A percentile compares a stretch with the other conserved stretches of the same genome.
These are phyloP conservation scores for Salicornia ramosissima DNA, from an alignment of 148 eudicot genomes.

Conservation along the genomic window DNA sequence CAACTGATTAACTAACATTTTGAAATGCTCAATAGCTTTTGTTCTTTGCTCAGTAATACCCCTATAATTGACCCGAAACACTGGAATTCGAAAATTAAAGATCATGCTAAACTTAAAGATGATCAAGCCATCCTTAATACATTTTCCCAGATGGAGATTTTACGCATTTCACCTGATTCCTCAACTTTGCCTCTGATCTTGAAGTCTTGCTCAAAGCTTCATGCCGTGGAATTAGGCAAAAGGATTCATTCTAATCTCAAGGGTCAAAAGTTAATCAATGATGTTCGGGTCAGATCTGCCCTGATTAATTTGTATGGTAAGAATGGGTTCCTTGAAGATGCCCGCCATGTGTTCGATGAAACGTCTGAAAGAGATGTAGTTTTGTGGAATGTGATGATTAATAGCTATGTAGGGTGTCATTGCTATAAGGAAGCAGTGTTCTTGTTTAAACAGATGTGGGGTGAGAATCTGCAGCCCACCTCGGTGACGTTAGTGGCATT, in stretches of 20 bases:
- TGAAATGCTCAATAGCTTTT: slow-evolving; percentile 1
- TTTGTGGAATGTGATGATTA: slow-evolving; percentile 58
- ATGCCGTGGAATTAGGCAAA: slow-evolving; percentile 41
- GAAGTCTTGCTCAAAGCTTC: slow-evolving; percentile 44
- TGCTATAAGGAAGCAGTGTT: slow-evolving; percentile 32
- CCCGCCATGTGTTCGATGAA: slow-evolving; percentile 39
- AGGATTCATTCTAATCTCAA: slow-evolving; percentile 26
- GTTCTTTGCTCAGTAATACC: background rate
- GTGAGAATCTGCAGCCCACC: slow-evolving; percentile 36
- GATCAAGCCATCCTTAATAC: slow-evolving; percentile 34
- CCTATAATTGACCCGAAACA: slow-evolving; percentile 16
- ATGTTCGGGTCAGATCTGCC: slow-evolving; percentile 40
- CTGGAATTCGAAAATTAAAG: slow-evolving; percentile 41
- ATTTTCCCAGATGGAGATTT: slow-evolving; percentile 37
- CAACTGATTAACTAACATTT: slow-evolving; percentile 16
- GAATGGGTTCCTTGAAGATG: slow-evolving; percentile 39
- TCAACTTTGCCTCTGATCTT: slow-evolving; percentile 33
- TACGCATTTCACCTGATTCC: slow-evolving; percentile 30
- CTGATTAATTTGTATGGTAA: slow-evolving; percentile 46
- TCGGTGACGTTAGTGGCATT: slow-evolving; percentile 40
- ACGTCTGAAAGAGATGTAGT: slow-evolving; percentile 48
- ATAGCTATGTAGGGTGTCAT: slow-evolving; percentile 40
- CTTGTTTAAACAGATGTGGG: slow-evolving; percentile 35
- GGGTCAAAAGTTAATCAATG: slow-evolving; percentile 19
- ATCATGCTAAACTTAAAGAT: slow-evolving; percentile 38